Percentiles rank a stretch among this genome's conserved stretches.
phyloP scores from a whole-genome alignment of 2,329 filamentous ascomycete genomes.

The Exophiala viscosa region DNA sequence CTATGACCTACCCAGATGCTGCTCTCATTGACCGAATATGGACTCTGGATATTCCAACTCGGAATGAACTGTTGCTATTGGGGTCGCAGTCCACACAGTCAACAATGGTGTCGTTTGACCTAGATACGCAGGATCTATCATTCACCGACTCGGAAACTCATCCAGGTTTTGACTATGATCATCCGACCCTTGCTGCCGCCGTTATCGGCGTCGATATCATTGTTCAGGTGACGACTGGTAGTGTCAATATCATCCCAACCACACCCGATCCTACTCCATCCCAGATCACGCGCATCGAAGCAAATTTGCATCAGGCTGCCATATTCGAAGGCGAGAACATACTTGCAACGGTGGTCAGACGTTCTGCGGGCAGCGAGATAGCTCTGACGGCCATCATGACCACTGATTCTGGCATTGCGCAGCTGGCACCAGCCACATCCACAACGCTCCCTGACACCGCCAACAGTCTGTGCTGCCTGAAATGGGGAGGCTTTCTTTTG shows the following conservation, averaged over 20 bases:
- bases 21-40: constrained; percentile 42
- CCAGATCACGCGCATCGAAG: neutral
- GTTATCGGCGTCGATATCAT: constrained; percentile 35
- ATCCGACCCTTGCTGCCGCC: constrained; percentile 44
- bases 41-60: constrained; percentile 37
- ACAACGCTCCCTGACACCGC: constrained; percentile 2
- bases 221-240: constrained; percentile 40
- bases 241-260: constrained; percentile 12
- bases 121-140: constrained; percentile 38
- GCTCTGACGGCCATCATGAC: constrained; percentile 2
- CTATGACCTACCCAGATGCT: constrained; percentile 40
- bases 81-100: constrained; percentile 42
- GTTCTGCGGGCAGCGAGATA: constrained; percentile 9
- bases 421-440: neutral
- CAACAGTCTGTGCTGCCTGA: constrained; percentile 11
- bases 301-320: constrained; percentile 2
- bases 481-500: constrained; percentile 21
- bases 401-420: neutral
- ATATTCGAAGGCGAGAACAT: constrained; percentile 6
- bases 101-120: constrained; percentile 37
- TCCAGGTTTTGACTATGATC: constrained; percentile 39
- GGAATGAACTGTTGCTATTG: constrained; percentile 38
- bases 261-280: neutral
- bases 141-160: constrained; percentile 37
- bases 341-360: constrained; percentile 6